Conservation (phyloP, 1,284 basidiomycete genomes). For the Tilletiaria anomala region DNA sequence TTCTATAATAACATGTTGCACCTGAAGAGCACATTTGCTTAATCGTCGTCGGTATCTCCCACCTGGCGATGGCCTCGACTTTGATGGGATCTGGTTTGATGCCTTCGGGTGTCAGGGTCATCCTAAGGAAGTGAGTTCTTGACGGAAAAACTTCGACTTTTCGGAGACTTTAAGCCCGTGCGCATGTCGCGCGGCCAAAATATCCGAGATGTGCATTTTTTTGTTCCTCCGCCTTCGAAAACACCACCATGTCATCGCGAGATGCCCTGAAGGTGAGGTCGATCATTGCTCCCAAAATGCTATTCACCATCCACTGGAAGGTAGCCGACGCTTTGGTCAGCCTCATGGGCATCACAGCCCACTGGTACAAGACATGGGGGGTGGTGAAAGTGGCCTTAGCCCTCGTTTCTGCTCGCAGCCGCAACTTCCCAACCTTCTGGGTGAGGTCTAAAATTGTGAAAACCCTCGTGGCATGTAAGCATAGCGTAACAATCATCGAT, state of each 20-base stretch:
- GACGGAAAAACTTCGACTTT: too few species aligned
- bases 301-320: slow-evolving; percentile 2
- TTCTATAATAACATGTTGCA: neutral
- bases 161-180: neutral
- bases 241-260: slow-evolving; percentile 1
- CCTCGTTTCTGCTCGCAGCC: neutral
- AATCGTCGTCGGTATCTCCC: neutral
- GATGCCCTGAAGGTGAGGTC: neutral
- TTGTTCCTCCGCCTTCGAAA: neutral
- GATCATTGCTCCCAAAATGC: neutral
- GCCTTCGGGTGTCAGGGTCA: neutral
- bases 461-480: neutral
- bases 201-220: neutral
- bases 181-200: neutral
- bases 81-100: neutral
- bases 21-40: neutral
- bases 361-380: neutral
- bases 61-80: neutral
- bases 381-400: neutral
- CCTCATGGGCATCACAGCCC: slow-evolving; percentile 1
- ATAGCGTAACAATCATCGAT: slow-evolving; percentile 2
- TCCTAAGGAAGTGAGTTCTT: neutral
- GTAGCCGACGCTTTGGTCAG: slow-evolving; percentile 1
- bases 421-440: neutral
- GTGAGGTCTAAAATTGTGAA: slow-evolving; percentile 1